Conservation (phyloP, 192 early-diverging fungal species). For the Backusella parvicylindrica region DNA sequence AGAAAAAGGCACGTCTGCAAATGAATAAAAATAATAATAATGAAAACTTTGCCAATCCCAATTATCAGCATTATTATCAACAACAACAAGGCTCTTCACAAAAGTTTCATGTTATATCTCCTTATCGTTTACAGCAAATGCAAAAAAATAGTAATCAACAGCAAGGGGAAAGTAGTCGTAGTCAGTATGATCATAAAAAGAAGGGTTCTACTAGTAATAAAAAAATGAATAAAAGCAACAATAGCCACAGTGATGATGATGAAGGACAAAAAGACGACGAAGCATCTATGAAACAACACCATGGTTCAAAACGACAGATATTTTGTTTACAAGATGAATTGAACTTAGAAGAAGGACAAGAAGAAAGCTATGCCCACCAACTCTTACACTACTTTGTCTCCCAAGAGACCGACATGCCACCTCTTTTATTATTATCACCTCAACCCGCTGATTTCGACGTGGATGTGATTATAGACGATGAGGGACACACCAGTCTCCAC, state of each 20-base stretch:
- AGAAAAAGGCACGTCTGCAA: slow-evolving; percentile 37
- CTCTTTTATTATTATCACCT: slow-evolving; percentile 16
- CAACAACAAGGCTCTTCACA: neutral
- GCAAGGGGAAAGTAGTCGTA: neutral
- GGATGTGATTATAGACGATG: slow-evolving; percentile 88
- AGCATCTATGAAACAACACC: neutral
- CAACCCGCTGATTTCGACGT: slow-evolving; percentile 76
- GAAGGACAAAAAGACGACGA: neutral
- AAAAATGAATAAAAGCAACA: slow-evolving; percentile 17
- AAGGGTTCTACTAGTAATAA: too few species aligned
- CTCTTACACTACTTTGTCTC: slow-evolving; percentile 26
- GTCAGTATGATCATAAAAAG: neutral
- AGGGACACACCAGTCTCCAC: slow-evolving; percentile 91
- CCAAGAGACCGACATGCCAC: slow-evolving; percentile 2
- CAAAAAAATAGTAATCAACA: neutral
- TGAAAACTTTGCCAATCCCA: slow-evolving; percentile 18
- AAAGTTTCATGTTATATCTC: neutral
- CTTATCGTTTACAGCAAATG: neutral
- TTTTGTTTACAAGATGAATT: slow-evolving; percentile 41
- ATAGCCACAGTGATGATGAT: neutral
- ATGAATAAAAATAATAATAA: slow-evolving; percentile 24
- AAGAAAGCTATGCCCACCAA: slow-evolving; percentile 36
- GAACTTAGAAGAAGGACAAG: slow-evolving; percentile 44
- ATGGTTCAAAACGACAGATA: neutral
- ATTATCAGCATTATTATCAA: slow-evolving; percentile 6